Evolutionary conservation across 345 rosid genomes (phyloP).

Genomic region (Dimocarpus longan): DNA sequence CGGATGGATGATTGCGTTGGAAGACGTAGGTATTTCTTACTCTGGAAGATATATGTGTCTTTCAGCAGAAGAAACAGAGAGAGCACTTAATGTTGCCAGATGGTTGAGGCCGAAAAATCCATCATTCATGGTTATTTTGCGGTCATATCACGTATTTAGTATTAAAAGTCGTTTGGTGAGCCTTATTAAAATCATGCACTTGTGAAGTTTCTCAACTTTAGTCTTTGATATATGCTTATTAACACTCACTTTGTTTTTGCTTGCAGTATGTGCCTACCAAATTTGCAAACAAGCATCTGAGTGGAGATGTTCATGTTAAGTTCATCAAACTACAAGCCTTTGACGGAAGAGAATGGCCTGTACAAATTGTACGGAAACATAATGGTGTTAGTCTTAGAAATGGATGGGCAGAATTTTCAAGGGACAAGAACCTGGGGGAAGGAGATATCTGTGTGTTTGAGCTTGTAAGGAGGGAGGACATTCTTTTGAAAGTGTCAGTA

Average conservation of each 20-base stretch:
- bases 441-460: no score
- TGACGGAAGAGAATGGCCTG: no score
- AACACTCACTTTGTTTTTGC: background rate
- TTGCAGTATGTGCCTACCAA: background rate
- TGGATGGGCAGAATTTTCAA: slow-evolving; percentile 14
- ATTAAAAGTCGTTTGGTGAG: background rate
- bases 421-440: background rate
- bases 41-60: slow-evolving; percentile 5
- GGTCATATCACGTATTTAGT: background rate
- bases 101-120: slow-evolving; percentile 39
- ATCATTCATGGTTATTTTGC: slow-evolving; percentile 39
- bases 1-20: background rate
- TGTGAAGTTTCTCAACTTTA: background rate
- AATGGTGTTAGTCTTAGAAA: background rate
- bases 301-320: background rate
- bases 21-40: slow-evolving; percentile 13
- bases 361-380: no score
- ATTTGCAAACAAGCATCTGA: background rate
- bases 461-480: no score
- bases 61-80: slow-evolving; percentile 29
- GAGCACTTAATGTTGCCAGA: slow-evolving; percentile 35
- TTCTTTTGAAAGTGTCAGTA: slow-evolving; percentile 2
- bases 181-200: background rate
- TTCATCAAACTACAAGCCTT: no score
- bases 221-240: background rate